Percentiles rank a stretch among this genome's conserved stretches.
Evolutionary conservation across 1,284 basidiomycete species (phyloP).

Genomic region (Athelia psychrophila): DNA sequence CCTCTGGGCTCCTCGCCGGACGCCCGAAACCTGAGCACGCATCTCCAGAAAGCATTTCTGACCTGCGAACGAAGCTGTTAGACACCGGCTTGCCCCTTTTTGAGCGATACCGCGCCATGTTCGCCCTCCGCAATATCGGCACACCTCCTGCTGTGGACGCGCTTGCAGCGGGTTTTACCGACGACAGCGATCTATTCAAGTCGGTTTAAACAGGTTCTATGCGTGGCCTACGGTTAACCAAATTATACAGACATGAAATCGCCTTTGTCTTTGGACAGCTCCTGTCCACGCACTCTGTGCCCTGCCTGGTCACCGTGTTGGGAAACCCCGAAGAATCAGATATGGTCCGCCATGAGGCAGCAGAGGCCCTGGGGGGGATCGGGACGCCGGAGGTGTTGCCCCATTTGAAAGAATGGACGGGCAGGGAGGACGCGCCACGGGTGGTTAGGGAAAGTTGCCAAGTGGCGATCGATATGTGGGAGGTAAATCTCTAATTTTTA

Average conservation of each 20-base stretch:
- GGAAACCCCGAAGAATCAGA: slow-evolving; percentile 77
- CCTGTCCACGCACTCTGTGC: slow-evolving; percentile 86
- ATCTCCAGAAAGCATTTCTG: slow-evolving; percentile 44
- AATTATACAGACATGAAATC: slow-evolving; percentile 81
- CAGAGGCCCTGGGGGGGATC: slow-evolving; percentile 96
- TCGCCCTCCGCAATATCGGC: slow-evolving; percentile 90
- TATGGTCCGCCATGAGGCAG: slow-evolving; percentile 99
- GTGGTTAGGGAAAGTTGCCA: slow-evolving; percentile 97
- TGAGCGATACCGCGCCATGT: slow-evolving; percentile 97
- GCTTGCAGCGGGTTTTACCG: slow-evolving; percentile 85
- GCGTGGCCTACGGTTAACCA: background rate
- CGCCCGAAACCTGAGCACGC: slow-evolving; percentile 46
- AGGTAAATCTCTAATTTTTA: slow-evolving; percentile 61
- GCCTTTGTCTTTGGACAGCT: slow-evolving; percentile 99
- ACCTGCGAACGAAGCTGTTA: slow-evolving; percentile 68
- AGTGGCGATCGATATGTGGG: slow-evolving; percentile 97
- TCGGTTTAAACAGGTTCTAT: slow-evolving; percentile 32
- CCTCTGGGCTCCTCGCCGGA: slow-evolving; percentile 56
- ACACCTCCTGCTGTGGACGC: slow-evolving; percentile 83
- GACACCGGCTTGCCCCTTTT: slow-evolving; percentile 79
- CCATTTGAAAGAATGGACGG: slow-evolving; percentile 85
- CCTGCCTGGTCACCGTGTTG: slow-evolving; percentile 80
- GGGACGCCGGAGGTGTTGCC: slow-evolving; percentile 90
- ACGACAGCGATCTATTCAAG: slow-evolving; percentile 92
- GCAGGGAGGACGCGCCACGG: slow-evolving; percentile 72